These are phyloP conservation scores for Theileria parva DNA, from an alignment of 169 alveolate species.

Conservation along the genomic window DNA sequence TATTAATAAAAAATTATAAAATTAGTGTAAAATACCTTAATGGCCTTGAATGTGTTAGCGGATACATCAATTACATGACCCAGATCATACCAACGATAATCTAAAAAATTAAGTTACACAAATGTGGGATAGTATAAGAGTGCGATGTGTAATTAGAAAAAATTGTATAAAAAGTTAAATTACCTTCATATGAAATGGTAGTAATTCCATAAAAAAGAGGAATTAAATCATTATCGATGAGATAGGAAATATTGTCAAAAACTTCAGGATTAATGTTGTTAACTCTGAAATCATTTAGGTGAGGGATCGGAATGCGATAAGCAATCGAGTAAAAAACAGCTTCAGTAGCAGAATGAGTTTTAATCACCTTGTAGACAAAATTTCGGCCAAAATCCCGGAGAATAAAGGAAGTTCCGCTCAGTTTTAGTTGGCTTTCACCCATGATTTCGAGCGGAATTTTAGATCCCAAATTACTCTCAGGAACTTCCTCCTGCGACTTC, in stretches of 20 bases:
- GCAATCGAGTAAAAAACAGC: slow-evolving; percentile 54
- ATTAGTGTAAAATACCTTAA: slow-evolving; percentile 16
- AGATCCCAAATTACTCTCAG: background rate
- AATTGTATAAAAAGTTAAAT: background rate
- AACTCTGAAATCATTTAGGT: background rate
- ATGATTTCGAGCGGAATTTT: slow-evolving; percentile 23
- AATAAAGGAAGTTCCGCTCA: slow-evolving; percentile 67
- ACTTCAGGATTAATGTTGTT: slow-evolving; percentile 18
- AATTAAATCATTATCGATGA: slow-evolving; percentile 18
- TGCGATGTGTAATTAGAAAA: background rate
- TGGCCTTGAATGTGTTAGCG: slow-evolving; percentile 17
- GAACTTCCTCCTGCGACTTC: background rate
- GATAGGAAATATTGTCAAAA: slow-evolving; percentile 2
- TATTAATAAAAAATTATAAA: background rate
- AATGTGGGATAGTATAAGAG: background rate
- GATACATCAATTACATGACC: background rate
- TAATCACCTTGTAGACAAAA: slow-evolving; percentile 47
- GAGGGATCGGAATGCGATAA: slow-evolving; percentile 16
- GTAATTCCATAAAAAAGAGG: slow-evolving; percentile 47
- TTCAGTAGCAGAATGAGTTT: slow-evolving; percentile 43
- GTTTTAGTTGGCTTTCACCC: slow-evolving; percentile 43
- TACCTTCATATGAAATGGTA: slow-evolving; percentile 3
- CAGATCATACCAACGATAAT: slow-evolving; percentile 24
- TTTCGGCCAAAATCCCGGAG: slow-evolving; percentile 34
- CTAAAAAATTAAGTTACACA: background rate